These are phyloP conservation scores for Dictyostelium discoideum DNA, from an alignment of 78 protist genomes.

Conservation along the genomic window DNA sequence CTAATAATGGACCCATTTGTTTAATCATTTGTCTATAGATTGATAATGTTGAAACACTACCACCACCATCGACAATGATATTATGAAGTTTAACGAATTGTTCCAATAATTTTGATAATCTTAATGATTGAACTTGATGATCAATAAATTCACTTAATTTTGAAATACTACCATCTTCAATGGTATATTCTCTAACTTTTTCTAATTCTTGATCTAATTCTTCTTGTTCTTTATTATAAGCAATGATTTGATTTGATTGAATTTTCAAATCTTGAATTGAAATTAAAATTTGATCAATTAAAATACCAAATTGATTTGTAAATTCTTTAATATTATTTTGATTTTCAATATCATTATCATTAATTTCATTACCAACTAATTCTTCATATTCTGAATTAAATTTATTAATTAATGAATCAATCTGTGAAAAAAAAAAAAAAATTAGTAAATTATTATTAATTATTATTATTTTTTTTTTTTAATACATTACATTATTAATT, in stretches of 20 bases:
- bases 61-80: neutral
- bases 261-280: constrained; percentile 45
- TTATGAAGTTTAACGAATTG: neutral
- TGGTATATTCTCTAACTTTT: constrained; percentile 18
- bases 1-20: constrained; percentile 46
- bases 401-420: neutral
- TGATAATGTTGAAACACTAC: neutral
- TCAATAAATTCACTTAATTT: constrained; percentile 15
- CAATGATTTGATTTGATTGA: constrained; percentile 6
- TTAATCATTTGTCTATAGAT: constrained; percentile 1
- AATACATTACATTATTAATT: neutral
- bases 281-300: constrained; percentile 19
- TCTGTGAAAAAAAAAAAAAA: neutral
- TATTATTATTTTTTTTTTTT: too few relatives aligned
- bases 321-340: constrained; percentile 14
- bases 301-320: neutral
- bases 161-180: constrained; percentile 37
- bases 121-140: neutral
- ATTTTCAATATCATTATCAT: constrained; percentile 5
- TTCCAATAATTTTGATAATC: neutral
- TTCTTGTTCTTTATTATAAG: neutral
- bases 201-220: neutral
- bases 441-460: too few relatives aligned
- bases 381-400: neutral
- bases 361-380: neutral